Percentiles rank a stretch among this genome's conserved stretches.
phyloP scores from a whole-genome alignment of 192 early-diverging fungal species.

The Neocallimastix lanati region DNA sequence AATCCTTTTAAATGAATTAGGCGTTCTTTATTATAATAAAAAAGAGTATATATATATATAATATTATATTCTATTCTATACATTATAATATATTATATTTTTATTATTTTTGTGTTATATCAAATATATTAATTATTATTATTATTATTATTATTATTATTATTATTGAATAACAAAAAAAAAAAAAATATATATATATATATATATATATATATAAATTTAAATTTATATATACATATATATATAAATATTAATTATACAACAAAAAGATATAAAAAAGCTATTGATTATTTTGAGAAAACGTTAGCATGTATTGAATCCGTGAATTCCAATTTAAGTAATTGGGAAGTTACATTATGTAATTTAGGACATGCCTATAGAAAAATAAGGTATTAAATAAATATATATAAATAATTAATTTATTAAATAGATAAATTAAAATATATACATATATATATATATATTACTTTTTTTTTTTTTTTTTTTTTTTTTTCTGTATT shows the following conservation, averaged over 20 bases:
- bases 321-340: slow-evolving; percentile 15
- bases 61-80: too few species aligned
- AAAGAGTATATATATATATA: slow-evolving; percentile 34
- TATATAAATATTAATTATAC: background rate
- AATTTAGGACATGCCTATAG: slow-evolving; percentile 54
- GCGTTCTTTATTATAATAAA: slow-evolving; percentile 29
- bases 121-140: too few species aligned
- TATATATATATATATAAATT: too few species aligned
- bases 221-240: too few species aligned
- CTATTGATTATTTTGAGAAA: slow-evolving; percentile 28
- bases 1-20: slow-evolving; percentile 51
- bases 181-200: too few species aligned
- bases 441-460: too few species aligned
- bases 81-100: too few species aligned
- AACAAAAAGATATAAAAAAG: slow-evolving; percentile 21
- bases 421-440: too few species aligned
- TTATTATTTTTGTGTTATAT: too few species aligned
- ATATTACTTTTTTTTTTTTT: too few species aligned
- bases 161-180: too few species aligned
- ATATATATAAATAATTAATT: background rate
- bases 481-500: too few species aligned
- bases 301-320: slow-evolving; percentile 27
- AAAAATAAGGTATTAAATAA: slow-evolving; percentile 23
- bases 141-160: background rate
- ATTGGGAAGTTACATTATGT: slow-evolving; percentile 41